Evolutionary conservation across 352 stramenopile species (phyloP).

Genomic region (Globisporangium cederbergense): DNA sequence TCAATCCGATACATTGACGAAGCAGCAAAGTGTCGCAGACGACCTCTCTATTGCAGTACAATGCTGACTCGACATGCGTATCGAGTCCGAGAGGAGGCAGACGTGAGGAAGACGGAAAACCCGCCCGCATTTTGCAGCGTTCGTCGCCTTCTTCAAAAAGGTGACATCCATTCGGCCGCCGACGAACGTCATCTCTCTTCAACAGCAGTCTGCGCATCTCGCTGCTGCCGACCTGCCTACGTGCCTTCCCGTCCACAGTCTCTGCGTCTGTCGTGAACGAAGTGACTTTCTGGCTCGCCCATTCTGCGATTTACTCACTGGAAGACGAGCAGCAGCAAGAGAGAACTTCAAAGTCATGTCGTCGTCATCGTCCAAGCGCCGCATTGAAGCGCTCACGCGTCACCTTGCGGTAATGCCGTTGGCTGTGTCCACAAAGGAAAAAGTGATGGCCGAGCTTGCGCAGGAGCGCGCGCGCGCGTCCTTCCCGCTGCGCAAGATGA

Average conservation of each 20-base stretch:
- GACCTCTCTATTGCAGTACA: not conserved
- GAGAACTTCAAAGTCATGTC: slow-evolving; percentile 20
- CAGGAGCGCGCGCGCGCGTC: slow-evolving; percentile 42
- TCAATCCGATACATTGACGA: not conserved
- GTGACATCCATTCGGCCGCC: not conserved
- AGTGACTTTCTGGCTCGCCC: not conserved
- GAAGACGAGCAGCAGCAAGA: not conserved
- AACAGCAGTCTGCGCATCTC: not conserved
- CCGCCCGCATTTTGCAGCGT: not conserved
- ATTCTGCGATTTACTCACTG: not conserved
- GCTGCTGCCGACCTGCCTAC: not conserved
- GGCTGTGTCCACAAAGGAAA: slow-evolving; percentile 39
- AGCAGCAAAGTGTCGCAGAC: not conserved
- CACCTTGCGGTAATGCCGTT: slow-evolving; percentile 30
- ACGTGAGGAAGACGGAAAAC: not conserved
- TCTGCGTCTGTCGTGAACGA: not conserved
- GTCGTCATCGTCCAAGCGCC: slow-evolving; percentile 27
- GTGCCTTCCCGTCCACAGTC: not conserved
- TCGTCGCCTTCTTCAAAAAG: not conserved
- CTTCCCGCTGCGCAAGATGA: slow-evolving; percentile 56
- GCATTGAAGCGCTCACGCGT: slow-evolving; percentile 46
- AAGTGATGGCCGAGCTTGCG: slow-evolving; percentile 43
- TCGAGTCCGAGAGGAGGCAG: not conserved
- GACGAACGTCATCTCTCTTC: not conserved
- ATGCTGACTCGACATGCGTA: not conserved